phyloP scores from a whole-genome alignment of 2,329 filamentous ascomycete genomes.

The Ascochyta pisi region DNA sequence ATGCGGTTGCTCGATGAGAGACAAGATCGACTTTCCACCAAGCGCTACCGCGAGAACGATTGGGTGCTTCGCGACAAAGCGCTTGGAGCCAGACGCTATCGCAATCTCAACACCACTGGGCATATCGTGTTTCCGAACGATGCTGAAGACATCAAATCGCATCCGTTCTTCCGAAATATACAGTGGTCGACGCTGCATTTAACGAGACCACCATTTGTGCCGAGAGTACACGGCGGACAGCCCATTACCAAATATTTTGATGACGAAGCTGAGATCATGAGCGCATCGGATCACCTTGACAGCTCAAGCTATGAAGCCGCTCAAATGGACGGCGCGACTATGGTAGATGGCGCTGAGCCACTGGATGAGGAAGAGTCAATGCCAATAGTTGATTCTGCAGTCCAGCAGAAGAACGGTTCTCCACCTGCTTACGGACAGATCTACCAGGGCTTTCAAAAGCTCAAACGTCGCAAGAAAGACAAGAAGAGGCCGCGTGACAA shows the following conservation, averaged over 20 bases:
- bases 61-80: constrained; percentile 36
- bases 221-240: constrained; percentile 64
- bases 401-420: not conserved
- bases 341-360: constrained; percentile 1
- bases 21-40: constrained; percentile 76
- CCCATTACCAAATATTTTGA: constrained; percentile 84
- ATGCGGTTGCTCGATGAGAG: constrained; percentile 75
- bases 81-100: constrained; percentile 30
- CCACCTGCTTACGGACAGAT: constrained; percentile 10
- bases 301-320: constrained; percentile 41
- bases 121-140: constrained; percentile 82
- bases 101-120: constrained; percentile 50
- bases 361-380: constrained; percentile 1
- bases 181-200: constrained; percentile 78
- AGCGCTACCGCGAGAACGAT: constrained; percentile 75
- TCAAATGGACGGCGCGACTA: constrained; percentile 5
- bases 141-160: constrained; percentile 86
- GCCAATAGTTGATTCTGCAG: not conserved
- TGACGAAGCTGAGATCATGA: constrained; percentile 72
- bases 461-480: constrained; percentile 66
- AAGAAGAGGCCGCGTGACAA: constrained; percentile 84
- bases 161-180: constrained; percentile 83
- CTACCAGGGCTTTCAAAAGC: constrained; percentile 14
- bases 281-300: constrained; percentile 45
- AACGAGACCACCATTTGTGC: constrained; percentile 78